Conservation (phyloP, 306 rosid species). For the Citrullus mucosospermus region DNA sequence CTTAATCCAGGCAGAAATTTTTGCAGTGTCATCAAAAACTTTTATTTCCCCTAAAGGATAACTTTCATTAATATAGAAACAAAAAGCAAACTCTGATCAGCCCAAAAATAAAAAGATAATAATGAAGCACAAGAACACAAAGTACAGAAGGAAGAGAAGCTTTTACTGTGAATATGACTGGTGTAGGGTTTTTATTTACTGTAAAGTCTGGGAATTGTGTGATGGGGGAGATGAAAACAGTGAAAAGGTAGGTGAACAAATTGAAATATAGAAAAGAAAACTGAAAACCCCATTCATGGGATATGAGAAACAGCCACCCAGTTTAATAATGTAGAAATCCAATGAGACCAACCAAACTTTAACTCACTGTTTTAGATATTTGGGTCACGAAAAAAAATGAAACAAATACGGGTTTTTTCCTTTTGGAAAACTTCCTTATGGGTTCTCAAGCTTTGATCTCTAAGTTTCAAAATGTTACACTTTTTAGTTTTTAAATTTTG, state of each 20-base stretch:
- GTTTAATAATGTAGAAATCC: neutral
- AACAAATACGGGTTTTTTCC: neutral
- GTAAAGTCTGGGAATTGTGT: neutral
- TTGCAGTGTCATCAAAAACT: neutral
- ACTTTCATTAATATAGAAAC: conserved; percentile 1
- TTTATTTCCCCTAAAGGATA: neutral
- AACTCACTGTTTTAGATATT: conserved; percentile 6
- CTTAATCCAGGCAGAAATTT: neutral
- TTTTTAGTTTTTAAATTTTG: too few relatives aligned
- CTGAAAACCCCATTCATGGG: neutral
- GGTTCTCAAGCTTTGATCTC: too few relatives aligned
- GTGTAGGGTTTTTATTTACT: neutral
- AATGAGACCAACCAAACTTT: neutral
- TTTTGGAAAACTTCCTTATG: too few relatives aligned
- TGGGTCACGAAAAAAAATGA: neutral
- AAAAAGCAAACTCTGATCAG: neutral
- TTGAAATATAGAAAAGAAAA: neutral
- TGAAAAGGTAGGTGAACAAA: neutral
- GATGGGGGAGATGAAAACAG: neutral
- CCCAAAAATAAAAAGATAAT: neutral
- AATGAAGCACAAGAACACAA: neutral
- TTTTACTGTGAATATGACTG: conserved; percentile 5
- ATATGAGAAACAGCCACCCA: neutral
- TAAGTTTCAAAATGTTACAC: too few relatives aligned
- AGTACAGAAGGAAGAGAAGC: conserved; percentile 8